Base-by-base conservation (phyloP, 1,284 basidiomycete genomes). In the Ceratobasidium sp. region DNA sequence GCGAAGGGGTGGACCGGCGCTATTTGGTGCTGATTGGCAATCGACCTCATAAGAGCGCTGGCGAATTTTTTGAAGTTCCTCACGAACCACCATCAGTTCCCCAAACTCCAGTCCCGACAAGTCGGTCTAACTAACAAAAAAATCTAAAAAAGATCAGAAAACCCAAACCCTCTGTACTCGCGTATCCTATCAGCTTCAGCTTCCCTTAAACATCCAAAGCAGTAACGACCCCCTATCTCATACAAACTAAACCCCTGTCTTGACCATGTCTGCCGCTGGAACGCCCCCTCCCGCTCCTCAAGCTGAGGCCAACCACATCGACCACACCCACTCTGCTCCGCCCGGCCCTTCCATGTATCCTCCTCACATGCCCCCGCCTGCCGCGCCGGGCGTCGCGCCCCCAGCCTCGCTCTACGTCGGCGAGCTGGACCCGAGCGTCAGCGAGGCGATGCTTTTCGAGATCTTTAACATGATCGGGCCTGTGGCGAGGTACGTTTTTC, bases 401-500 rank as follows among this genome's bases (percentile, higher is more conserved):
- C 93, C 92, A 73, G 94, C 96, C 46, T 97, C 95, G 75, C 92
- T 99, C 79, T 99, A 99, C 83, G 97, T 99, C 76, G 97, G 97
- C 76, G 97, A 99, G 86, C 92, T 99, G 78, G 97, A 99, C 83
- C 90, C 92, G 77, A 92, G 92, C 76, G 96, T 99, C 82, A 95
- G 96, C 66, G 97, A 99, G 86, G 96, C 97, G 75, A 98, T 98
- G 94, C 88, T 99, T 74, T 99, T 98, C 81, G 97, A 99, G 86
- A 99, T 99, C 81, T 99, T 99, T 87, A 98, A 96, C 83, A 97
- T 99, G 94, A 95, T 99, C 82, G 97, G 97, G 73, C 96, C 96
- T 73, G 97, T 99, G 76, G 95, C 95, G 74, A 95, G 93, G 92
- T 92, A 76, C 74, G 86, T 81, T 56, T 21, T 51, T 75, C 66